Evolutionary conservation across 441 rosid species (phyloP).

Genomic region (Pelargonium fulgidum): DNA sequence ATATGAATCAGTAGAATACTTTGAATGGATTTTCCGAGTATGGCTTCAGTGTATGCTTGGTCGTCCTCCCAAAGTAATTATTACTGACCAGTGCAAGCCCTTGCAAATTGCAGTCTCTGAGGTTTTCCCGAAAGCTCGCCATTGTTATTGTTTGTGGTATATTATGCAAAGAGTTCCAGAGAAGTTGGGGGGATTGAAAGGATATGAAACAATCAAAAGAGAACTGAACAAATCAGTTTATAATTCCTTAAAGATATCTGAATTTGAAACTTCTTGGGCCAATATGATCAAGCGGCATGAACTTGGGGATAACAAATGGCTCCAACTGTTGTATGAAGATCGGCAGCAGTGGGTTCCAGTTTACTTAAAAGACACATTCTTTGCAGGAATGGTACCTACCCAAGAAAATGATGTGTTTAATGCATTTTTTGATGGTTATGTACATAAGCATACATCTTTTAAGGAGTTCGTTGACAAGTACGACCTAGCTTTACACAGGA

Average conservation of each 20-base stretch:
- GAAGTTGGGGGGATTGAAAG: slow-evolving; percentile 40
- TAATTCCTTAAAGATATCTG: slow-evolving; percentile 34
- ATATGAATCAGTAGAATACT: slow-evolving; percentile 38
- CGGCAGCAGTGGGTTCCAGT: slow-evolving; percentile 46
- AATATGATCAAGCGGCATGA: slow-evolving; percentile 34
- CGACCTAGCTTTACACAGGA: slow-evolving; percentile 39
- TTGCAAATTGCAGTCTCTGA: slow-evolving; percentile 37
- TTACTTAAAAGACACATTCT: slow-evolving; percentile 38
- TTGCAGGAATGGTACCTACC: slow-evolving; percentile 43
- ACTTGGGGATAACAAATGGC: slow-evolving; percentile 44
- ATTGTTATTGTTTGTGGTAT: slow-evolving; percentile 34
- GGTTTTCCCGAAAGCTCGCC: slow-evolving; percentile 39
- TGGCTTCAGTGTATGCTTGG: slow-evolving; percentile 51
- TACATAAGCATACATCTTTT: slow-evolving; percentile 43
- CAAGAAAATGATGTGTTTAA: slow-evolving; percentile 34
- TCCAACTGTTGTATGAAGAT: slow-evolving; percentile 37
- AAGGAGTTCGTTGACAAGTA: slow-evolving; percentile 50
- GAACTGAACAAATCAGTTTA: slow-evolving; percentile 34
- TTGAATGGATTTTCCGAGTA: slow-evolving; percentile 45
- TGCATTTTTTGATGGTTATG: slow-evolving; percentile 44
- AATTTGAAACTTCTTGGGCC: slow-evolving; percentile 43
- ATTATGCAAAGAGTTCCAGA: slow-evolving; percentile 47
- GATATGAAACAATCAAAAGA: slow-evolving; percentile 37
- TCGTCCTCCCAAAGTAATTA: slow-evolving; percentile 34
- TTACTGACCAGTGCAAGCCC: slow-evolving; percentile 41